Base-by-base conservation (phyloP, 2,329 filamentous ascomycete genomes). In the Aspergillaceae sp. region DNA sequence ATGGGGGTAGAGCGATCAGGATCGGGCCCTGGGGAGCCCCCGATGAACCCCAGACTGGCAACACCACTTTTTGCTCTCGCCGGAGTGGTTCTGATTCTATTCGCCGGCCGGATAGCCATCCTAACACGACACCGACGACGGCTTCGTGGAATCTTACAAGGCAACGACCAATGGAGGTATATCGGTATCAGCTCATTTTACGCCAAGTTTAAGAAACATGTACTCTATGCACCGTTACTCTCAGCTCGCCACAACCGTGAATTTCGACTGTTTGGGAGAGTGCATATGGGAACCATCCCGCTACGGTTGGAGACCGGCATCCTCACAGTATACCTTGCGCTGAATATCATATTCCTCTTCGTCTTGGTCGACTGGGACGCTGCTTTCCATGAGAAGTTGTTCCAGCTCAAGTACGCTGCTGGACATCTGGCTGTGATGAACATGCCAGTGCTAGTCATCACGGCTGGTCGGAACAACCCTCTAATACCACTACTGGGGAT, bases 391-490 rank as follows among this genome's bases (percentile, higher is more conserved):
- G 54, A 57, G 45, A 56, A 57, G 47, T 56, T 64, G 54, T 65
- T 57, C 40, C 60, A 65, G 41, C 72, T 95, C 38, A 84, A 91
- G 59, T 90, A 89, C 40, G 80, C 90, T 41, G 84, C 84, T 4
- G 91, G 91, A 35, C 84, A 86, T 4, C 74, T 97, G 50, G 82
- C 89, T 3, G 75, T 87, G 6, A 79, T 94, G 62, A 97, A 95
- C 71, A 83, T 94, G 74, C 80, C 96, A 7, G 88, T 87, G 3
- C 79, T 95, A 41, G 77, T 96, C 56, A 78, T 96, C 52, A 79
- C 95, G 49, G 89, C 88, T 11, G 83, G 87, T 32, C 84, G 91
- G 58, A 96, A 96, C 73, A 97, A 96, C 68, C 87, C 87, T 2
- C 74, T 95, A 44, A 94, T 96, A 59, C 65, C 73, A 4, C 63